These are phyloP conservation scores for Astrothelium macrocarpum DNA, from an alignment of 495 filamentous ascomycete species.

Conservation along the genomic window DNA sequence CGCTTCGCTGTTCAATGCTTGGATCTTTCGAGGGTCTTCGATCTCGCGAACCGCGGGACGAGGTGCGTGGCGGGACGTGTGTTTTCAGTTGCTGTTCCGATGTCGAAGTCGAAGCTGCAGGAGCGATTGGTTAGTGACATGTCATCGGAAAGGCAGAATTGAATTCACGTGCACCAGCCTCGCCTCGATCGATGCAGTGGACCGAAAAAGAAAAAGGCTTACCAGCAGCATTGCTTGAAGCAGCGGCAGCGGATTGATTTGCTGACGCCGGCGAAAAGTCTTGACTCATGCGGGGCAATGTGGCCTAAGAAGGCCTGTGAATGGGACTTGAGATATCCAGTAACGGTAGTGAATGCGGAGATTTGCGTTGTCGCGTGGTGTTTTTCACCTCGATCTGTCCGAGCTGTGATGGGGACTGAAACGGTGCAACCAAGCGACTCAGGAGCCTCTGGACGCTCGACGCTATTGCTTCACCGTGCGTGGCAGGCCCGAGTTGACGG, in stretches of 20 bases:
- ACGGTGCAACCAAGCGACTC: not conserved
- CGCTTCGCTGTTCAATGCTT: not conserved
- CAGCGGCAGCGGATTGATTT: not conserved
- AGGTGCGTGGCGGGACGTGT: constrained; percentile 1
- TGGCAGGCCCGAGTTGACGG: too few species aligned
- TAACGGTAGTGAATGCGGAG: not conserved
- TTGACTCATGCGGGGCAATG: not conserved
- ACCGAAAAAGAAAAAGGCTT: not conserved
- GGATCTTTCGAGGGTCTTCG: not conserved
- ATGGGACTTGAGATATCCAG: not conserved
- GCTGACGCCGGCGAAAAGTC: not conserved
- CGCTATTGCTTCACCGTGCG: too few species aligned
- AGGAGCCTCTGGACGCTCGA: too few species aligned
- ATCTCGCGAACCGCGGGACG: not conserved
- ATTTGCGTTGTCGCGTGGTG: not conserved
- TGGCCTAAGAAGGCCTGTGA: not conserved
- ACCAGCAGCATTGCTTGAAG: not conserved
- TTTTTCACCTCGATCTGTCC: not conserved
- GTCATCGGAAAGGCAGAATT: not conserved
- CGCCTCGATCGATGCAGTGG: too few species aligned
- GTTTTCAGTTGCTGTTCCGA: not conserved
- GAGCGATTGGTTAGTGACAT: not conserved
- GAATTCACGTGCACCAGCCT: not conserved
- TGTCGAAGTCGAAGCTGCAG: not conserved
- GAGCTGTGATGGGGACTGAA: not conserved